Evolutionary conservation across 768 basidiomycete species (phyloP).

Genomic region (Suillus fuscotomentosus): DNA sequence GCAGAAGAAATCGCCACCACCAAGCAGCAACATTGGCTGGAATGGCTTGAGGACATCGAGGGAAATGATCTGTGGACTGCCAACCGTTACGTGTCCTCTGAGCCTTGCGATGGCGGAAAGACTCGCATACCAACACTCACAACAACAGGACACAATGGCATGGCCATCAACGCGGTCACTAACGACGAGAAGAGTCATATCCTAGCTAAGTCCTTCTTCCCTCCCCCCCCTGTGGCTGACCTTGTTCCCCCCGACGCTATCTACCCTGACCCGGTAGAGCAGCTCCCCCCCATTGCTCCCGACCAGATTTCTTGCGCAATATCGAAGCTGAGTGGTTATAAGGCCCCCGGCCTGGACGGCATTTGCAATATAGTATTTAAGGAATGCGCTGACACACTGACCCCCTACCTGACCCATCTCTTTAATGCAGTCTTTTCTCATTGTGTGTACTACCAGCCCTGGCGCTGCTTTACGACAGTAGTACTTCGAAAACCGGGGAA

Average conservation of each 20-base stretch:
- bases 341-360: slow-evolving; percentile 24
- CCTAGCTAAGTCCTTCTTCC: slow-evolving; percentile 22
- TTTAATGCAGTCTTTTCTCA: slow-evolving; percentile 15
- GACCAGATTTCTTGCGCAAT: slow-evolving; percentile 11
- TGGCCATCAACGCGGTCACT: too few relatives aligned
- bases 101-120: not conserved
- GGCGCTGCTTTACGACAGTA: slow-evolving; percentile 25
- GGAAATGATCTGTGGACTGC: slow-evolving; percentile 5
- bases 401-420: slow-evolving; percentile 8
- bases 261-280: slow-evolving; percentile 8
- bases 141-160: too few relatives aligned
- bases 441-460: slow-evolving; percentile 9
- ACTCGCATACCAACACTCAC: not conserved
- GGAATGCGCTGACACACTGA: slow-evolving; percentile 7
- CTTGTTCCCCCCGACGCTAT: not conserved
- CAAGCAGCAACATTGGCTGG: slow-evolving; percentile 5
- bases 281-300: slow-evolving; percentile 8
- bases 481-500: slow-evolving; percentile 36
- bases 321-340: slow-evolving; percentile 9
- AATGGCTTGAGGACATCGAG: not conserved
- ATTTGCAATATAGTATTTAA: slow-evolving; percentile 22
- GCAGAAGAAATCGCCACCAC: not conserved
- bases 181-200: too few relatives aligned
- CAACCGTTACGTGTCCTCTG: slow-evolving; percentile 1
- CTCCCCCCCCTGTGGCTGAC: slow-evolving; percentile 4